phyloP scores from a whole-genome alignment of 129 eudicot species.

The Glebionis coronaria region DNA sequence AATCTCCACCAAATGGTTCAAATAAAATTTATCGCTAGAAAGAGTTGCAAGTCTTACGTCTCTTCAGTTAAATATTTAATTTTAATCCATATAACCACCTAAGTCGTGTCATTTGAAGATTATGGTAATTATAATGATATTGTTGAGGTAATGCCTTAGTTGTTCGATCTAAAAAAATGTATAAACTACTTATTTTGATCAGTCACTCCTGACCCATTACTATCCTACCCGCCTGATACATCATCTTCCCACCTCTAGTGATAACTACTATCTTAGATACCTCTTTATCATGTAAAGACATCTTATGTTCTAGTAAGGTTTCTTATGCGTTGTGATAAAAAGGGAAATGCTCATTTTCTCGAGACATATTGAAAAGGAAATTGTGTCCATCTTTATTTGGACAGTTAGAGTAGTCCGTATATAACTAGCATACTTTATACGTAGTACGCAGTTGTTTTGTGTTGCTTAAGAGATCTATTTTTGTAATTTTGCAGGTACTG shows the following conservation, averaged over 20 bases:
- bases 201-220: background rate
- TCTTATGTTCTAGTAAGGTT: background rate
- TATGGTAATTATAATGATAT: no score
- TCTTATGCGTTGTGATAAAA: background rate
- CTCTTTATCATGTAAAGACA: background rate
- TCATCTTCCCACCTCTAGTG: background rate
- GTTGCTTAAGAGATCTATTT: background rate
- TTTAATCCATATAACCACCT: no score
- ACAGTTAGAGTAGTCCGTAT: background rate
- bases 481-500: slow-evolving; percentile 47
- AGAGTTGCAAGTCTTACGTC: no score
- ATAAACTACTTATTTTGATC: no score
- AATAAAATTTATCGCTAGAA: background rate
- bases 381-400: background rate
- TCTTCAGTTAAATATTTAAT: no score
- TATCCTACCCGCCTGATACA: background rate
- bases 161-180: no score
- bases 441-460: background rate
- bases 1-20: background rate
- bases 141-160: no score
- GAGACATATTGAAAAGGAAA: background rate
- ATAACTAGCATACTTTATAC: background rate
- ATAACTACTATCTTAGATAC: background rate
- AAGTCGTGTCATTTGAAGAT: no score
- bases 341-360: background rate